Conservation (phyloP, 768 basidiomycete species). For the Psilocybe sp. region DNA sequence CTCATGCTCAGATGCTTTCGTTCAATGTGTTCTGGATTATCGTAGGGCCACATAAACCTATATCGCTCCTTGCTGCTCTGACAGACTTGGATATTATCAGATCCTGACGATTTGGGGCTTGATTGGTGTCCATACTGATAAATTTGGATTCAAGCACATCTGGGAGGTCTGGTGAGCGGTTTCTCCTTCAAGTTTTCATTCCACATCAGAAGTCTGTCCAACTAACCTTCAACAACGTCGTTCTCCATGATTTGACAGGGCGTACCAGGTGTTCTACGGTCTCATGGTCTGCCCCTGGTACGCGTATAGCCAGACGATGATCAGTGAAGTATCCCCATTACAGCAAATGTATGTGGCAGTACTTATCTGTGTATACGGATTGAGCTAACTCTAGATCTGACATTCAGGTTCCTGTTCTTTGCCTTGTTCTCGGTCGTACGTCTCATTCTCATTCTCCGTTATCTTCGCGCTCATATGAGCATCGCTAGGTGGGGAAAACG, state of each 20-base stretch:
- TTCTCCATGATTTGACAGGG: constrained; percentile 31
- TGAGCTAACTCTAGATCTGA: constrained; percentile 7
- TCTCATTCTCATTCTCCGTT: neutral
- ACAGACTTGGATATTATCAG: constrained; percentile 24
- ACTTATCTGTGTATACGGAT: neutral
- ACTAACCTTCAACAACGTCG: neutral
- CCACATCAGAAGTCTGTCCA: neutral
- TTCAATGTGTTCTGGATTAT: constrained; percentile 76
- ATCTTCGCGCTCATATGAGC: neutral
- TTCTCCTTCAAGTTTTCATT: too few species aligned
- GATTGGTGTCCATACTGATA: constrained; percentile 69
- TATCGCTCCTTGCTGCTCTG: neutral
- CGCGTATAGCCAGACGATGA: constrained; percentile 82
- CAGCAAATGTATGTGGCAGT: constrained; percentile 56
- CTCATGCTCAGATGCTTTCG: constrained; percentile 51
- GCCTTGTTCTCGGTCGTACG: constrained; percentile 69
- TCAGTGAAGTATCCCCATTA: constrained; percentile 71
- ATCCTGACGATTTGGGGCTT: constrained; percentile 73
- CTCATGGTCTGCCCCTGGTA: constrained; percentile 80
- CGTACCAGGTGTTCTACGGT: constrained; percentile 69
- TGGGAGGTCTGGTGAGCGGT: constrained; percentile 70
- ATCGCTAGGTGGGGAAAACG: constrained; percentile 60
- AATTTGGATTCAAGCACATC: constrained; percentile 78
- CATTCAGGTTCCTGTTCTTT: constrained; percentile 63
- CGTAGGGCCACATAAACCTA: constrained; percentile 29